Base-by-base conservation (phyloP, 129 eudicot genomes). In the Gnaphalium uliginosum region DNA sequence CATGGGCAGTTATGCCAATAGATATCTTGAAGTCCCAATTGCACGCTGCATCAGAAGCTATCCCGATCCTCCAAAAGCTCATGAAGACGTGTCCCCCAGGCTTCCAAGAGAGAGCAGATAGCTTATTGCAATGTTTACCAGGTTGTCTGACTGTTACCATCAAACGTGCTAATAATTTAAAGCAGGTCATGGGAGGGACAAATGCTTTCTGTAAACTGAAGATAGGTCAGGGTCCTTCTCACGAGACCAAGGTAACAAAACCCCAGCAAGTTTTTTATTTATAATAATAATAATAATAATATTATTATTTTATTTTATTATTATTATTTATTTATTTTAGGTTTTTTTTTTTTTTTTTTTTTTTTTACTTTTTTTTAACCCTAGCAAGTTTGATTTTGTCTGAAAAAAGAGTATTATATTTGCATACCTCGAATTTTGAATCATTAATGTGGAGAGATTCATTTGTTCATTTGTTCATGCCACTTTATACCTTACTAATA, bases 61-160 rank as follows among this genome's bases (percentile, higher is more conserved):
- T 91, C 66, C 97, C 97, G 3, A 82, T 81, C 69, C 84, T 91
- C 74, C 97, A 91, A 79, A 76, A 77, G 95, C 88, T 88, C 54
- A 61, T 91, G 83, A 87, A 86, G 72, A 86, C 87, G 15, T 86
- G 97, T 71, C 97, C 96, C 24, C 92, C 92, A 19, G 80, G 86
- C 73, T 87, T 88, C 69, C 90, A 83, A 30, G 97, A 91, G 8
- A 88, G 92, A 78, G 85, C 89, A 58, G 90, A 85, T n/a, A 85
- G 81, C 87, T 80, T 91, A 43, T 81, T 91, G 89, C 86, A 82
- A 72, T 71, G 92, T 71, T 85, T 91, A 68, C 97, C 97, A 4
- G 97, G 97, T 70, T 88, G 92, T 73, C 79, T 91, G 75, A 88
- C 92, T 23, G 90, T 91, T 73, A 79, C 89, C n/a, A 46, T 91